Conservation (phyloP, 495 filamentous ascomycete genomes). For the Aspergillus incahuasiensis region DNA sequence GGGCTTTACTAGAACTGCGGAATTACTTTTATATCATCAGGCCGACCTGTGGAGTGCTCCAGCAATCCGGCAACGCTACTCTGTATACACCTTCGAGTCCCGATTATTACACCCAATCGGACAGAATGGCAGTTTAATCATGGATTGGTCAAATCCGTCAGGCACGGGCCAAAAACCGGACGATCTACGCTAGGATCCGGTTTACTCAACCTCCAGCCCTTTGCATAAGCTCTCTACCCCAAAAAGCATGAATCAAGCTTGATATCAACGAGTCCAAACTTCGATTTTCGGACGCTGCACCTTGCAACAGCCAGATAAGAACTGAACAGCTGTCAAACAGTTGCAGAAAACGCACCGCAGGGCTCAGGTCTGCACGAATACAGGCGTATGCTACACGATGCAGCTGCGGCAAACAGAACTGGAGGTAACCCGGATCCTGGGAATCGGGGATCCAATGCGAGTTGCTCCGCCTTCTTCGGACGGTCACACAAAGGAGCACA, state of each 20-base stretch:
- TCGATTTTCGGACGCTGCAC: background rate
- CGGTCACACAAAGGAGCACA: slow-evolving; percentile 4
- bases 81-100: background rate
- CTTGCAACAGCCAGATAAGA: background rate
- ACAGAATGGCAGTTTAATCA: background rate
- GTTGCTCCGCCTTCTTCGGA: background rate
- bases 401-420: slow-evolving; percentile 8
- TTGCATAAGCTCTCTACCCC: background rate
- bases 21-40: too few relatives aligned
- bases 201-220: background rate
- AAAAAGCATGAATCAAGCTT: background rate
- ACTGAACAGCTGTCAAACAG: background rate
- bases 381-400: slow-evolving; percentile 1
- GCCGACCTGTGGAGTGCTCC: too few relatives aligned
- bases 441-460: background rate
- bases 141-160: background rate
- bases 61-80: background rate
- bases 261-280: background rate
- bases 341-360: background rate
- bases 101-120: background rate
- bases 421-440: background rate
- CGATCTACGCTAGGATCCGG: background rate
- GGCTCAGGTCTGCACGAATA: background rate
- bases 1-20: too few relatives aligned
- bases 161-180: background rate